Evolutionary conservation across 1,284 basidiomycete genomes (phyloP).

Genomic region (Agroathelia rolfsii): DNA sequence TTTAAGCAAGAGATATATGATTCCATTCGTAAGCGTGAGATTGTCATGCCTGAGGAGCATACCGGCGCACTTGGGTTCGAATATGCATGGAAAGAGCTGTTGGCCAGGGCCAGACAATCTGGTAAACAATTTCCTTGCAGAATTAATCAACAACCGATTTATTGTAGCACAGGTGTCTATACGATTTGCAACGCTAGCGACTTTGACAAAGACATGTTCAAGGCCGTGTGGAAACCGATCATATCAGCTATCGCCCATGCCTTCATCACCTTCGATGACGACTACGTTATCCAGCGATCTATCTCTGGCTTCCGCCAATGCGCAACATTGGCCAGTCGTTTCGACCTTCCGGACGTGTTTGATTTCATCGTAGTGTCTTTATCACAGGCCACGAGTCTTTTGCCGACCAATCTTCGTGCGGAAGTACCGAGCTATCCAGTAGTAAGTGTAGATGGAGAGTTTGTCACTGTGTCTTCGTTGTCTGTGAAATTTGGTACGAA

Average conservation of each 20-base stretch:
- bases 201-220: slow-evolving; percentile 94
- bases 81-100: slow-evolving; percentile 96
- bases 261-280: slow-evolving; percentile 94
- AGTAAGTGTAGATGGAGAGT: slow-evolving; percentile 88
- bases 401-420: slow-evolving; percentile 66
- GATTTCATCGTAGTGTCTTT: slow-evolving; percentile 93
- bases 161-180: slow-evolving; percentile 64
- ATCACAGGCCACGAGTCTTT: slow-evolving; percentile 77
- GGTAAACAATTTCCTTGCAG: slow-evolving; percentile 34
- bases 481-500: slow-evolving; percentile 93
- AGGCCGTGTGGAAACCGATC: slow-evolving; percentile 81
- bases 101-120: slow-evolving; percentile 72
- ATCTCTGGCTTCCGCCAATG: slow-evolving; percentile 96
- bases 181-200: slow-evolving; percentile 69
- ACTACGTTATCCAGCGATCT: slow-evolving; percentile 90
- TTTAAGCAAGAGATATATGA: slow-evolving; percentile 82
- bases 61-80: slow-evolving; percentile 96
- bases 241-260: slow-evolving; percentile 88
- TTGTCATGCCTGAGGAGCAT: slow-evolving; percentile 97
- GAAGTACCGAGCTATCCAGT: slow-evolving; percentile 79
- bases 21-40: slow-evolving; percentile 89
- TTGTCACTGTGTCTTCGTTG: slow-evolving; percentile 83
- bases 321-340: slow-evolving; percentile 85
- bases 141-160: slow-evolving; percentile 7
- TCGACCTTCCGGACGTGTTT: slow-evolving; percentile 88